Percentiles rank a stretch among this genome's conserved stretches.
Conservation (phyloP, 2,329 filamentous ascomycete genomes). For the Paramyrothecium roridum region DNA sequence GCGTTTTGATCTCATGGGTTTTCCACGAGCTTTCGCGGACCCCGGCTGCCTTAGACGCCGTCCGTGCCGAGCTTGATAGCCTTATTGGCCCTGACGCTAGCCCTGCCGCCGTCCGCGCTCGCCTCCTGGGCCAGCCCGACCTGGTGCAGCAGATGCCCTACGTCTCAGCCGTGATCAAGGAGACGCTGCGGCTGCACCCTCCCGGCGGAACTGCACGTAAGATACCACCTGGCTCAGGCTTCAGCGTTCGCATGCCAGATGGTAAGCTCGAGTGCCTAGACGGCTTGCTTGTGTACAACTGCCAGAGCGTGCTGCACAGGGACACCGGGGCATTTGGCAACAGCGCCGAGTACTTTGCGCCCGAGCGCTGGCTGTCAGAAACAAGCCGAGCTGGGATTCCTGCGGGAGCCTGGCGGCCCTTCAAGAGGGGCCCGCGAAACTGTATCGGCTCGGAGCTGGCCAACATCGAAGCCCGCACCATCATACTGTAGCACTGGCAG, state of each 20-base stretch:
- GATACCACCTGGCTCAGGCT: slow-evolving; percentile 18
- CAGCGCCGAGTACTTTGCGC: not conserved
- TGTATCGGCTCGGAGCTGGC: not conserved
- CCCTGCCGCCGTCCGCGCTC: slow-evolving; percentile 7
- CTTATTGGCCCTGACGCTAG: slow-evolving; percentile 25
- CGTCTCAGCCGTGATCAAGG: slow-evolving; percentile 34
- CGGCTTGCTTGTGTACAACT: not conserved
- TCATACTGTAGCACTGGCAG: not conserved
- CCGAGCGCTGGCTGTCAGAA: not conserved
- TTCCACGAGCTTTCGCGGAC: slow-evolving; percentile 32
- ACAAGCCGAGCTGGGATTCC: not conserved
- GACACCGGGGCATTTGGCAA: not conserved
- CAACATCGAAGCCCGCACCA: not conserved
- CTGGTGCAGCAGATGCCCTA: slow-evolving; percentile 29
- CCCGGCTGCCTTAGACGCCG: slow-evolving; percentile 19
- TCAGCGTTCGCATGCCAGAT: not conserved
- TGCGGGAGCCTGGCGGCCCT: not conserved
- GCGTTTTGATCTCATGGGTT: slow-evolving; percentile 30
- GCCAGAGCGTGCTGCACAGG: not conserved
- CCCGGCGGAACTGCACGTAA: slow-evolving; percentile 18
- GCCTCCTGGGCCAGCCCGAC: slow-evolving; percentile 19
- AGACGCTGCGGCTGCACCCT: slow-evolving; percentile 30
- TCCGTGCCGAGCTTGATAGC: slow-evolving; percentile 30
- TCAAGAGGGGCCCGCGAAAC: not conserved
- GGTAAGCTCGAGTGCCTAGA: slow-evolving; percentile 15